Percentiles rank a stretch among this genome's conserved stretches.
Evolutionary conservation across 1,284 basidiomycete species (phyloP).

Genomic region (Trichosporon asahii): DNA sequence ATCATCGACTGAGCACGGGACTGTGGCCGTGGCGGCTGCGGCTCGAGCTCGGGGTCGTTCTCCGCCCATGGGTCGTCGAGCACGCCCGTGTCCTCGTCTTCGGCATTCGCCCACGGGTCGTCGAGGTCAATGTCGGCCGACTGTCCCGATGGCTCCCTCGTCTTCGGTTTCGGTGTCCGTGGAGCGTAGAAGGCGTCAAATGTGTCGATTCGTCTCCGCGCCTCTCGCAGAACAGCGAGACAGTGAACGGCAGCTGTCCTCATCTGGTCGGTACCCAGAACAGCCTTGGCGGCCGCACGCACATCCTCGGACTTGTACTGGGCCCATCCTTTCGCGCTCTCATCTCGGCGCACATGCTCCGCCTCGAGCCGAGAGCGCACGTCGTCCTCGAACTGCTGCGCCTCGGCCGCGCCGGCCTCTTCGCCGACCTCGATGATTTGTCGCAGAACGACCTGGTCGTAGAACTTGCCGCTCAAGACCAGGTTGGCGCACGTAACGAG

Average conservation of each 20-base stretch:
- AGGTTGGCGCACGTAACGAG: conserved; percentile 25
- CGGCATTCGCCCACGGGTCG: conserved; percentile 70
- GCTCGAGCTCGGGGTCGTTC: neutral
- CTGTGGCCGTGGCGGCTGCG: neutral
- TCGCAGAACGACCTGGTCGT: conserved; percentile 29
- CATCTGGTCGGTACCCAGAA: conserved; percentile 13
- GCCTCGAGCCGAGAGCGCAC: conserved; percentile 17
- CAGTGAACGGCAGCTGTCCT: conserved; percentile 12
- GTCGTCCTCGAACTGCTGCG: conserved; percentile 21
- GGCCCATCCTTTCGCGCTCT: conserved; percentile 6
- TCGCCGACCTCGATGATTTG: conserved; percentile 35
- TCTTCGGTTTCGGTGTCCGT: neutral
- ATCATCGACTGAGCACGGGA: neutral
- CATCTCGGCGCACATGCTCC: neutral
- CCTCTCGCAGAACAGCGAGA: conserved; percentile 21
- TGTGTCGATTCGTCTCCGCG: conserved; percentile 21
- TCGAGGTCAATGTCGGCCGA: conserved; percentile 53
- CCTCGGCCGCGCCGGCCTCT: conserved; percentile 19
- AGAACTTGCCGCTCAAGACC: conserved; percentile 18
- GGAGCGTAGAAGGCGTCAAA: conserved; percentile 22
- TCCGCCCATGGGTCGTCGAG: conserved; percentile 39
- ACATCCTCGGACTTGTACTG: conserved; percentile 2
- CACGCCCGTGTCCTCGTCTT: conserved; percentile 13
- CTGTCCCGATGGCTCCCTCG: neutral
- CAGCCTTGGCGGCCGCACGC: neutral